These are phyloP conservation scores for Asterophora lycoperdoides DNA, from an alignment of 768 basidiomycete species.

Conservation along the genomic window DNA sequence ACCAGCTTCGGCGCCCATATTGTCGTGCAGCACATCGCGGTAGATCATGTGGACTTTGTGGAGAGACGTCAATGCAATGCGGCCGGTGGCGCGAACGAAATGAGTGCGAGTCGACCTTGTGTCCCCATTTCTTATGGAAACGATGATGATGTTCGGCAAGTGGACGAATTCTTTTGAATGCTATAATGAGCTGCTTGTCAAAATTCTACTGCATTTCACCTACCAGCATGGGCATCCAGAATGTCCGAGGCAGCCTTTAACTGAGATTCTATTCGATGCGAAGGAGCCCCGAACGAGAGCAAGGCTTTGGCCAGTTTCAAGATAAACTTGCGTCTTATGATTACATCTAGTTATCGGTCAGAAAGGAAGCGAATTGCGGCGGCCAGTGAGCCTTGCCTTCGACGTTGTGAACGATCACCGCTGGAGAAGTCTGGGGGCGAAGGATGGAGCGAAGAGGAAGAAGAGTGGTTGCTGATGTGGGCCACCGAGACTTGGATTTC, in stretches of 20 bases:
- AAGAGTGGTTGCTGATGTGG: slow-evolving; percentile 8
- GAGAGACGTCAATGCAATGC: slow-evolving; percentile 77
- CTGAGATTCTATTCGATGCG: slow-evolving; percentile 89
- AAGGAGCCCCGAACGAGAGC: slow-evolving; percentile 91
- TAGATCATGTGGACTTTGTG: slow-evolving; percentile 83
- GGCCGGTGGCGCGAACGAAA: slow-evolving; percentile 79
- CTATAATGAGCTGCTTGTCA: neutral
- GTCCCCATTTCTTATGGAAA: slow-evolving; percentile 76
- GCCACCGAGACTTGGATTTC: slow-evolving; percentile 3
- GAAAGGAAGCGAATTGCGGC: neutral
- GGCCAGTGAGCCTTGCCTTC: slow-evolving; percentile 33
- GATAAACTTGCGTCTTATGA: slow-evolving; percentile 65
- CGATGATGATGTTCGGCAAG: slow-evolving; percentile 72
- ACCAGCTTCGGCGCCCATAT: slow-evolving; percentile 69
- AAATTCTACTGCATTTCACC: slow-evolving; percentile 6
- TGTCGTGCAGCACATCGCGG: slow-evolving; percentile 81
- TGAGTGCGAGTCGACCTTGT: slow-evolving; percentile 69
- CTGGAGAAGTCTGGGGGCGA: slow-evolving; percentile 29
- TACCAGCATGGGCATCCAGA: slow-evolving; percentile 69
- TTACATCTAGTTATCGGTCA: slow-evolving; percentile 32
- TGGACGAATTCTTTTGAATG: slow-evolving; percentile 64
- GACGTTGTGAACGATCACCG: slow-evolving; percentile 39
- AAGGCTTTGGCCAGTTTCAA: slow-evolving; percentile 84
- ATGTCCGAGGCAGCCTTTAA: slow-evolving; percentile 74
- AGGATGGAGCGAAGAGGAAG: slow-evolving; percentile 24